A percentile compares a stretch with the other conserved stretches of the same genome.
These are phyloP conservation scores for Xylariaceae sp. DNA, from an alignment of 2,329 filamentous ascomycete genomes.

Conservation along the genomic window DNA sequence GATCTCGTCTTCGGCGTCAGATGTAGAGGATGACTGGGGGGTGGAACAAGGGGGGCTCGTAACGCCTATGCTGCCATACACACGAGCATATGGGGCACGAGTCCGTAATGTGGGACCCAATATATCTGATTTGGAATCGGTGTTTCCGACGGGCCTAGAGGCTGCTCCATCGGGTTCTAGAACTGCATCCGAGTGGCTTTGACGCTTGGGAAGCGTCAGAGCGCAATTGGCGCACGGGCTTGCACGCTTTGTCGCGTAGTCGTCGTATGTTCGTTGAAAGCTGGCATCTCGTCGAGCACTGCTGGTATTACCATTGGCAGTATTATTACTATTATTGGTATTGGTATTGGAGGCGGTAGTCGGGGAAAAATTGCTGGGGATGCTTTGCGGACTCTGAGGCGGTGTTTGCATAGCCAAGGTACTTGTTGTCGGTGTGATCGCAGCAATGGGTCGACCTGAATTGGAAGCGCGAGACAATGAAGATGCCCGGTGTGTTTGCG, in stretches of 20 bases:
- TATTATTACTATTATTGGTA: background rate
- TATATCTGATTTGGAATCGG: slow-evolving; percentile 33
- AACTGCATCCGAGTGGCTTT: slow-evolving; percentile 4
- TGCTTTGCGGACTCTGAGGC: slow-evolving; percentile 49
- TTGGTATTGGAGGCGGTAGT: slow-evolving; percentile 10
- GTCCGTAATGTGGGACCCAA: slow-evolving; percentile 55
- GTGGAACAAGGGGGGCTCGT: slow-evolving; percentile 49
- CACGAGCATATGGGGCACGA: slow-evolving; percentile 53
- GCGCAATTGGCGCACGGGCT: slow-evolving; percentile 64
- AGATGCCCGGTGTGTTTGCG: slow-evolving; percentile 39
- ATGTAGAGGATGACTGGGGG: slow-evolving; percentile 41
- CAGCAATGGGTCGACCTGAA: slow-evolving; percentile 7
- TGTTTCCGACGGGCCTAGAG: slow-evolving; percentile 12
- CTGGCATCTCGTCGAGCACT: slow-evolving; percentile 47
- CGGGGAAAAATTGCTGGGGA: slow-evolving; percentile 31
- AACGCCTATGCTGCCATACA: slow-evolving; percentile 43
- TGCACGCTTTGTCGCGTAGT: slow-evolving; percentile 58
- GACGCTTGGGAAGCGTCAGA: slow-evolving; percentile 52
- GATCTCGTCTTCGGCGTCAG: slow-evolving; percentile 46
- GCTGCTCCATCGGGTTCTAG: background rate
- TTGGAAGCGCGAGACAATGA: slow-evolving; percentile 37
- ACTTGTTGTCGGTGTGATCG: slow-evolving; percentile 26
- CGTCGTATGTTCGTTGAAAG: slow-evolving; percentile 59
- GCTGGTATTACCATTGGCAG: slow-evolving; percentile 17
- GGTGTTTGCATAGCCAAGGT: slow-evolving; percentile 50